Conservation (phyloP, 2,329 filamentous ascomycete genomes). For the Lachnellula arida region DNA sequence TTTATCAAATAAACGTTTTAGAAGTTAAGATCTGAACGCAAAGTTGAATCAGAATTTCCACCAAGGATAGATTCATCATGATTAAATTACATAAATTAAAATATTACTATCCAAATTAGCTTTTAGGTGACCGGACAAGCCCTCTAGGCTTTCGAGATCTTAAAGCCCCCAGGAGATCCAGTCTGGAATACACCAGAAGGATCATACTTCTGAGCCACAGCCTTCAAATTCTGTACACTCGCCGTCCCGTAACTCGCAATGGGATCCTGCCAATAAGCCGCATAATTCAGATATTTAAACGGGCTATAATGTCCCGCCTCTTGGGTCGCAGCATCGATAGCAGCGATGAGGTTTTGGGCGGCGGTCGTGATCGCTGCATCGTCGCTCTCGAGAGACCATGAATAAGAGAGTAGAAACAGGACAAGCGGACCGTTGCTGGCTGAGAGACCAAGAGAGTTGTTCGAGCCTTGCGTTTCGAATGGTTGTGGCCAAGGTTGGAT, state of each 20-base stretch:
- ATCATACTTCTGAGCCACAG: slow-evolving; percentile 34
- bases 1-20: no score
- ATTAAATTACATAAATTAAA: no score
- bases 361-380: slow-evolving; percentile 32
- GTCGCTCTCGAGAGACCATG: slow-evolving; percentile 27
- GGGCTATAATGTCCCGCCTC: slow-evolving; percentile 31
- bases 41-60: no score
- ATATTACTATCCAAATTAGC: no score
- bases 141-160: neutral
- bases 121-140: neutral
- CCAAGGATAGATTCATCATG: no score
- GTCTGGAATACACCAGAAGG: slow-evolving; percentile 35
- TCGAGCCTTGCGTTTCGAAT: neutral
- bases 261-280: slow-evolving; percentile 37
- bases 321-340: slow-evolving; percentile 24
- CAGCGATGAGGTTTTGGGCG: slow-evolving; percentile 24
- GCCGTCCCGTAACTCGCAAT: slow-evolving; percentile 39
- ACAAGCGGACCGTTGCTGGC: neutral
- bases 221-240: slow-evolving; percentile 35
- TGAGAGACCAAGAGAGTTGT: neutral
- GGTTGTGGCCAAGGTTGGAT: neutral
- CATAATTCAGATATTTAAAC: slow-evolving; percentile 45
- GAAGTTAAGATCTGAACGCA: no score
- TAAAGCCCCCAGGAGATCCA: slow-evolving; percentile 10
- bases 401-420: neutral